Evolutionary conservation across 2,329 filamentous ascomycete species (phyloP), one percentile per base, ranked within the genome.

Genomic region (Daldinia eschscholtzii): DNA sequence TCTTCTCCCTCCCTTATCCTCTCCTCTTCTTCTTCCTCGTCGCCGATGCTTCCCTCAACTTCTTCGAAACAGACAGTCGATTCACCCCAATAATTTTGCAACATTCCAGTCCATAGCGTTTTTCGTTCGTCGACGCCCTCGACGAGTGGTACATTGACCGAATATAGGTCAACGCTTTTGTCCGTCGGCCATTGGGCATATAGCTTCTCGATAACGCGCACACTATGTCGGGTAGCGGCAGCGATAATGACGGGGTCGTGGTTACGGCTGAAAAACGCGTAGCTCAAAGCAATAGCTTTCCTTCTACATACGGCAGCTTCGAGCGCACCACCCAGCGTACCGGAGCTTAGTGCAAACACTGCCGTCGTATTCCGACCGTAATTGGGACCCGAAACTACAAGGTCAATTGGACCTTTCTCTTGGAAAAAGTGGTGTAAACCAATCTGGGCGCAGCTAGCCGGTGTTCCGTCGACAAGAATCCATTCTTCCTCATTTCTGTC

Each of bases 1-100:
- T 67, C 80, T 79, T 76, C 87, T 20, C 86, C 87, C 77, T 92
- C 88, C 53, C 94, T 87, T 70, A 97, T 91, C 71, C 86, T 85
- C 74, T 89, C 86, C 81, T 97, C 94, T 73, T 92, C 90, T 72
- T 91, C 86, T 15, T 89, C 88, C 64, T 89, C 87, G 59, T 91
- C 88, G 3, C 86, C 87, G 2, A 85, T 84, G 12, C 87, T 86
- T 53, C 90, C 88, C 57, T 92, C 90, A 33, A 95, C 85, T 77
- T 93, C 94, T 74, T 93, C 86, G 80, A 98, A 98, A 77, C 93
- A 97, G 64, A 92, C 92, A 4, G 89, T 89, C 3, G 92, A 93
- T n/a, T 87, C 85, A 20, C 84, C 85, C 96, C 96, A 99, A 77
- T 91, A 90, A 79, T 98, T 99, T 81, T 97, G 93, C 76, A 98